Conservation (phyloP, 805 yeast species). For the Kodamaea sagamina region DNA sequence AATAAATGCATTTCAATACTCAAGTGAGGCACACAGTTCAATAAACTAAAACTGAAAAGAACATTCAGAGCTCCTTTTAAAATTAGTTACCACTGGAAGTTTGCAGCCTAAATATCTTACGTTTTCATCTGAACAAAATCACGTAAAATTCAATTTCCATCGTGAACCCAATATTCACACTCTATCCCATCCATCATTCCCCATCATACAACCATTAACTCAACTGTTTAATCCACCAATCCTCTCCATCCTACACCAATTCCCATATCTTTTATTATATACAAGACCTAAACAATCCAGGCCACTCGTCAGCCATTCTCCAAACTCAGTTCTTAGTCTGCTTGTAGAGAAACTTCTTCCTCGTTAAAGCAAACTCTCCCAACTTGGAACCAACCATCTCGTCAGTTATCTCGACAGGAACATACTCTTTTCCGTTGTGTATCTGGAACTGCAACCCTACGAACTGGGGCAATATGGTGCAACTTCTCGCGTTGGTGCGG, state of each 20-base stretch:
- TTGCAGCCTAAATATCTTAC: no score
- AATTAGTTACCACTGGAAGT: no score
- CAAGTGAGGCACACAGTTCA: no score
- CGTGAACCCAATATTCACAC: no score
- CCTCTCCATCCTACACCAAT: neutral
- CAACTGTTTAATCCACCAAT: no score
- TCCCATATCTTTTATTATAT: slow-evolving; percentile 3
- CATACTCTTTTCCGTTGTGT: slow-evolving; percentile 94
- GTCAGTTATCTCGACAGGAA: slow-evolving; percentile 80
- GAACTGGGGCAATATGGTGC: slow-evolving; percentile 93
- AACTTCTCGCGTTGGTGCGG: slow-evolving; percentile 92
- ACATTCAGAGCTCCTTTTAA: no score
- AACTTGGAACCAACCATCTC: slow-evolving; percentile 96
- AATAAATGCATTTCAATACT: no score
- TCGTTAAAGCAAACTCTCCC: slow-evolving; percentile 94
- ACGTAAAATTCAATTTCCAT: no score
- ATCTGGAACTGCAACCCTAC: slow-evolving; percentile 93
- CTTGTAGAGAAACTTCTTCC: slow-evolving; percentile 83
- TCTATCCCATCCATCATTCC: no score
- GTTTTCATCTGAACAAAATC: no score
- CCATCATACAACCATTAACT: no score
- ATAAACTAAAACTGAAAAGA: no score
- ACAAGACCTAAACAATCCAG: slow-evolving; percentile 1
- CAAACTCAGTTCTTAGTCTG: slow-evolving; percentile 61
- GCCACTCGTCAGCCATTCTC: neutral